phyloP scores from a whole-genome alignment of 441 rosid genomes.

The Corymbia citriodora region DNA sequence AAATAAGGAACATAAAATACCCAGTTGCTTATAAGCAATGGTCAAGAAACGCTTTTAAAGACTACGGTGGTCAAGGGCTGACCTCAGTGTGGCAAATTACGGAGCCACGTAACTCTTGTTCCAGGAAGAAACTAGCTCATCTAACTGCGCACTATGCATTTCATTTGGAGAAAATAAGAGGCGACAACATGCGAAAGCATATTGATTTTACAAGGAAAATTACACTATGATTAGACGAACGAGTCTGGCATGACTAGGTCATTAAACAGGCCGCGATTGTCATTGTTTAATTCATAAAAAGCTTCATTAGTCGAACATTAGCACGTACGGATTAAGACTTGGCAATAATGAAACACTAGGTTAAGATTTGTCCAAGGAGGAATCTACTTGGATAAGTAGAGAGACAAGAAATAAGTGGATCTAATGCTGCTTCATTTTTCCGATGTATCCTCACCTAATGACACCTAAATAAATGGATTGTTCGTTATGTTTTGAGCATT shows the following conservation, averaged over 20 bases:
- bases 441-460: too few species aligned
- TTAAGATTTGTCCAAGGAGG: not conserved
- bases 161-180: not conserved
- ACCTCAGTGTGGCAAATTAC: not conserved
- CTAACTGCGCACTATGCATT: not conserved
- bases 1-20: not conserved
- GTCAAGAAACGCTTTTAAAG: not conserved
- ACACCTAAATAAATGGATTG: too few species aligned
- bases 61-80: not conserved
- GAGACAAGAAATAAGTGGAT: rapidly evolving
- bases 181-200: not conserved
- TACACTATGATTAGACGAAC: not conserved
- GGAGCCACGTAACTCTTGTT: not conserved
- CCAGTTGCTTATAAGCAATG: not conserved
- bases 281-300: not conserved
- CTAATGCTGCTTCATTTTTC: too few species aligned
- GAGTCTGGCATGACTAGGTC: not conserved
- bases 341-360: not conserved
- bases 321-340: not conserved
- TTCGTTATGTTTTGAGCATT: too few species aligned
- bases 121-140: not conserved
- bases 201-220: not conserved
- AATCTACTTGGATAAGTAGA: not conserved
- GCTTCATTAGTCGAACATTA: not conserved
- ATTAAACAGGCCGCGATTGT: not conserved